Conservation (phyloP, 441 rosid species). For the Populus tomentosa region DNA sequence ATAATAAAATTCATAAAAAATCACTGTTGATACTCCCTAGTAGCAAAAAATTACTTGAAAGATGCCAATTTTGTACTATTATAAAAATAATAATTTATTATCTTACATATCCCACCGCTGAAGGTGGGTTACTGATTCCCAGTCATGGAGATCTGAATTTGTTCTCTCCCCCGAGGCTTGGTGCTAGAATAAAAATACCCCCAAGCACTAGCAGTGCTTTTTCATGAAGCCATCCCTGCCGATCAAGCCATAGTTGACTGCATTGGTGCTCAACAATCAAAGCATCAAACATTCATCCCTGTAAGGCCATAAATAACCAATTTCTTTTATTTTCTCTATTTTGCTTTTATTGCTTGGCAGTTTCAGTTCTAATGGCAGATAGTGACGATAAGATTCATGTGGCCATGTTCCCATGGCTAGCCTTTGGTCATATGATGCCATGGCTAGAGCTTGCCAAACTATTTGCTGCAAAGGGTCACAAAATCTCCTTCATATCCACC, state of each 20-base stretch:
- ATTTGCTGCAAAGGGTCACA: background rate
- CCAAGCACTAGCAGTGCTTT: too few species aligned
- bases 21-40: too few species aligned
- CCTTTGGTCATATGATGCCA: background rate
- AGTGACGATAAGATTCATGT: background rate
- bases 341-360: background rate
- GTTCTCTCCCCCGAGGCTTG: too few species aligned
- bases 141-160: too few species aligned
- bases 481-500: slow-evolving; percentile 1
- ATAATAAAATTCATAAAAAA: too few species aligned
- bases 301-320: background rate
- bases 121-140: too few species aligned
- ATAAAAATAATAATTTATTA: too few species aligned
- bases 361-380: background rate
- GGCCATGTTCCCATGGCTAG: background rate
- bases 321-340: too few species aligned
- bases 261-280: background rate
- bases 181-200: too few species aligned
- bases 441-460: background rate
- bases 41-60: too few species aligned
- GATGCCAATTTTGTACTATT: too few species aligned
- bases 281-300: background rate
- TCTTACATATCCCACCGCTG: too few species aligned
- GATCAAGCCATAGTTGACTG: background rate
- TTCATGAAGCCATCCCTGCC: background rate